Base-by-base conservation (phyloP, 495 filamentous ascomycete species). In the Xylaria intraflava region DNA sequence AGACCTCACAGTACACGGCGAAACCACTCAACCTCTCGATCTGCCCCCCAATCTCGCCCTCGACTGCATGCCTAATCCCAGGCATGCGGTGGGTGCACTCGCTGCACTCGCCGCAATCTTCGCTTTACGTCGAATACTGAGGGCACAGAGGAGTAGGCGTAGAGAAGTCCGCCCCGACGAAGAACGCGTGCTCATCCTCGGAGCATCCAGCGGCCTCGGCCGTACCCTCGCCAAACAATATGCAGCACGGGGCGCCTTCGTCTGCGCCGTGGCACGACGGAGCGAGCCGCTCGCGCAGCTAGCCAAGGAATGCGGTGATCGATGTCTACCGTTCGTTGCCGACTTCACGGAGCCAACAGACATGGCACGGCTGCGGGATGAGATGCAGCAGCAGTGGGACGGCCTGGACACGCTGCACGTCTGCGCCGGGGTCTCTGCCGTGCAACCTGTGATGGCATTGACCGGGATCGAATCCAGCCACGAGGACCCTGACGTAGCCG, bases 121-220 rank as follows among this genome's bases (percentile, higher is more conserved):
- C 26, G 17, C 27, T 30, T 16, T 49, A 31, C 45, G 19, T 19
- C 55, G 42, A 6, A 43, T 43, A 3, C 9, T 26, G 26, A 53
- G 39, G 36, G 31, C 23, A 6, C 17, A 1, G 29, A 31, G 36
- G 0, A 0, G 31, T 12, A 61, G 62, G 40, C 27, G 35, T 1
- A 23, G 20, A 6, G 56, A 24, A 7, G 33, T 65, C 7, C 36
- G 6, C 3, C 58, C 49, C 41, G 50, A 26, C 4, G 33, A 58
- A 16, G 65, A 68, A 29, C 62, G 65, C 11, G 60, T 68, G 23
- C 48, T 68, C 17, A 54, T 68, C 27, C 43, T 68, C 44, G 65
- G 65, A 0, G 65, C 65, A 0, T 68, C 65, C 0, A 68, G 65
- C 35, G 65, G 65, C 8, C 58, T 68, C 11, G 65, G 65, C 3